Base-by-base conservation (phyloP, 2,329 filamentous ascomycete genomes). In the Sporothrix luriei region DNA sequence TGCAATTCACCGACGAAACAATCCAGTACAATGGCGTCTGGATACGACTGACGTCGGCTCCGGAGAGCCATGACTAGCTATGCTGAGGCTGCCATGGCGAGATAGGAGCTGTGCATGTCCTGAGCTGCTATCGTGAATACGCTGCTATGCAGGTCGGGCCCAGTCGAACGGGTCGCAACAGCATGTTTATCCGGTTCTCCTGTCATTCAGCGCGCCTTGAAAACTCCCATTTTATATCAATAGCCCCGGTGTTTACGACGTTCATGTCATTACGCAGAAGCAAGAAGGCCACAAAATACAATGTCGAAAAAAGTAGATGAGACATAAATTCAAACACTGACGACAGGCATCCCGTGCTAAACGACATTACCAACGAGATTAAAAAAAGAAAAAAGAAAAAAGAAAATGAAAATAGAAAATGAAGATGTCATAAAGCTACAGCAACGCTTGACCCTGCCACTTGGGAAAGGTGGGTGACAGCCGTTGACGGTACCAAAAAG, bases 81-180 rank as follows among this genome's bases (percentile, higher is more conserved):
- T 16, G 2, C 19, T 59, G 33, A 33, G 33, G 33, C 5, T 7
- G 6, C 5, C 6, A 1, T 33, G 33, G 6, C 33, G 5, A 33
- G 33, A 6, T 46, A 64, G n/a, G n/a, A n/a, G 26, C 61, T 19
- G 24, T 55, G 26, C 26, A 55, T 26, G 26, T 55, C 5, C 13
- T 33, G 9, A 9, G 6, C 26, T 33, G 52, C 26, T 55, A 26
- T 10, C 33, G 49, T 3, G 52, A 26, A 7, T n/a, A 55, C 10
- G 21, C 14, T 62, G 21, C n/a, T 10, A 62, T 29, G 59, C 59
- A 48, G 38, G 59, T 26, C 59, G 43, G 61, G 61, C 21, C 4
- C 49, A 64, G 21, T 49, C 61, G 59, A 24, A 13, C 43, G 3
- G 3, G 29, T 29, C 29, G 29, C 29, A 29, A 29, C 29, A 29